Evolutionary conservation across 2,329 filamentous ascomycete species (phyloP).

Genomic region (Calonectria pteridis): DNA sequence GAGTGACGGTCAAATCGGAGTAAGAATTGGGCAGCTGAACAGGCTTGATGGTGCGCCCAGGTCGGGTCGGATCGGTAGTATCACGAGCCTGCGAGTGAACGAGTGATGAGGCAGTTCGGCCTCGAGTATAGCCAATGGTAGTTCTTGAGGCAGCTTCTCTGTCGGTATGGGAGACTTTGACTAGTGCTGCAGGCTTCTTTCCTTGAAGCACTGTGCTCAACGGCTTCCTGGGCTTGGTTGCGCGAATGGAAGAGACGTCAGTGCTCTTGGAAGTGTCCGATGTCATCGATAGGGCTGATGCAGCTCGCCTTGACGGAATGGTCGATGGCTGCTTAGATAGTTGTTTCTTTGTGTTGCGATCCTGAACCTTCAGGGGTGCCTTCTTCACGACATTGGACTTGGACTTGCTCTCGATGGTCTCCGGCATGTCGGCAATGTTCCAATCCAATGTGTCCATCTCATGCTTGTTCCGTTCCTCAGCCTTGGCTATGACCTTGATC

Average conservation of each 20-base stretch:
- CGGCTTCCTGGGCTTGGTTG: slow-evolving; percentile 43
- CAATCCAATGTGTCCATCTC: slow-evolving; percentile 74
- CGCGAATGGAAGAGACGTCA: slow-evolving; percentile 18
- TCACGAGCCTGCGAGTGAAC: slow-evolving; percentile 49
- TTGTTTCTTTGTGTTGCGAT: slow-evolving; percentile 20
- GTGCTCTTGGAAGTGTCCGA: slow-evolving; percentile 39
- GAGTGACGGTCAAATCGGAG: slow-evolving; percentile 60
- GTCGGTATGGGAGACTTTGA: slow-evolving; percentile 65
- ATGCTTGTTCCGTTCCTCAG: slow-evolving; percentile 76
- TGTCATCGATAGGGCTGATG: slow-evolving; percentile 62
- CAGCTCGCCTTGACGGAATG: slow-evolving; percentile 63
- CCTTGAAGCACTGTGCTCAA: slow-evolving; percentile 48
- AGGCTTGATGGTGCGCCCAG: slow-evolving; percentile 34
- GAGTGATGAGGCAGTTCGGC: slow-evolving; percentile 68
- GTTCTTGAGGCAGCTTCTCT: slow-evolving; percentile 79
- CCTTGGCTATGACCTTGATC: slow-evolving; percentile 64
- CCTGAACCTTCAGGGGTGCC: neutral
- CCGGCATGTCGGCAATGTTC: slow-evolving; percentile 68
- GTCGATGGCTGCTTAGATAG: slow-evolving; percentile 43
- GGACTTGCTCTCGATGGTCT: slow-evolving; percentile 48
- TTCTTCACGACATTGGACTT: slow-evolving; percentile 23
- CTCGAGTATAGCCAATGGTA: slow-evolving; percentile 88
- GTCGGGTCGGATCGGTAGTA: slow-evolving; percentile 23
- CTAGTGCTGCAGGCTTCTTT: slow-evolving; percentile 46
- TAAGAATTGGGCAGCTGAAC: slow-evolving; percentile 26